Conservation (phyloP, 495 filamentous ascomycete genomes). For the Chaetomium cochliodes region DNA sequence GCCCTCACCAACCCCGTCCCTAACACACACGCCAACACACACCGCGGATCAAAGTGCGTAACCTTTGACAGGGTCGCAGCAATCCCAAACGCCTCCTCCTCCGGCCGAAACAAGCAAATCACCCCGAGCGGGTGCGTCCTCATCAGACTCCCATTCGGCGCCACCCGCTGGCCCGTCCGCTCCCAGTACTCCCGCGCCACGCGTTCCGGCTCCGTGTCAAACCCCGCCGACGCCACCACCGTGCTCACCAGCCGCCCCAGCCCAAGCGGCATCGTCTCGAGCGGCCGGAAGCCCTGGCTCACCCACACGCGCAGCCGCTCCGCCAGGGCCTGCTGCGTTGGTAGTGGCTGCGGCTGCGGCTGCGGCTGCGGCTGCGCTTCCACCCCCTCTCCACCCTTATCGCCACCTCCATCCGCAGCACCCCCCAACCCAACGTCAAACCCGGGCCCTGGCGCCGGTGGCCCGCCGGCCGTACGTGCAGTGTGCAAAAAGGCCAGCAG, state of each 20-base stretch:
- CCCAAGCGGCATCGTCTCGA: slow-evolving; percentile 45
- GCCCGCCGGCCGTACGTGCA: slow-evolving; percentile 13
- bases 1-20: slow-evolving; percentile 43
- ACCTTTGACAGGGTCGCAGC: slow-evolving; percentile 34
- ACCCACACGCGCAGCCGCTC: slow-evolving; percentile 44
- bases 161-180: slow-evolving; percentile 31
- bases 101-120: slow-evolving; percentile 35
- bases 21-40: slow-evolving; percentile 46
- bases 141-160: slow-evolving; percentile 52
- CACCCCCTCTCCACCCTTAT: background rate
- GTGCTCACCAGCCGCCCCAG: slow-evolving; percentile 41
- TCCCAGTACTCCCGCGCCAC: slow-evolving; percentile 41
- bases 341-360: slow-evolving; percentile 1
- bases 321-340: slow-evolving; percentile 38
- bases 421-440: no score
- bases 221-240: slow-evolving; percentile 35
- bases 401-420: no score
- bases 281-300: slow-evolving; percentile 39
- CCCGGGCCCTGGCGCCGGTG: no score
- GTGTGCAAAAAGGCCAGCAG: slow-evolving; percentile 45
- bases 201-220: slow-evolving; percentile 32
- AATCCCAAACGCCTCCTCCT: slow-evolving; percentile 37
- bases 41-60: slow-evolving; percentile 50
- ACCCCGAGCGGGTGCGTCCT: slow-evolving; percentile 47
- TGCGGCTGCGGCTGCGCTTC: no score